Conservation (phyloP, 2,329 filamentous ascomycete genomes). For the Penicillium expansum region DNA sequence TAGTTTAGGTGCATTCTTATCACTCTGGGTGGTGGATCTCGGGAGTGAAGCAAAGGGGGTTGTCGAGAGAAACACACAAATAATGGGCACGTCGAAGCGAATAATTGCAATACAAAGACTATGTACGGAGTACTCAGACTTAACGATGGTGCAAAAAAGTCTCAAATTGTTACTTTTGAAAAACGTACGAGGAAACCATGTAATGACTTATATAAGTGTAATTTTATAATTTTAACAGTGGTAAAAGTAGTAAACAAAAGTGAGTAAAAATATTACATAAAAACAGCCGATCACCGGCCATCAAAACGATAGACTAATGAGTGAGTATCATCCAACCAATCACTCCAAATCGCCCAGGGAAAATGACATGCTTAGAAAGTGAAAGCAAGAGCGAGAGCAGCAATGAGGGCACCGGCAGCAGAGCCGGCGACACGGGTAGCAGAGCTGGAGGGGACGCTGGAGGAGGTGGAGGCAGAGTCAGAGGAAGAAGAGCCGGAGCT, state of each 20-base stretch:
- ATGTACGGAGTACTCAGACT: too few relatives aligned
- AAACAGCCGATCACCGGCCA: conserved; percentile 5
- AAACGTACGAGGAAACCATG: background rate
- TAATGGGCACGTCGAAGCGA: background rate
- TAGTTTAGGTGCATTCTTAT: too few relatives aligned
- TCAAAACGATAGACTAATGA: conserved; percentile 2
- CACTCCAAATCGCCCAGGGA: conserved; percentile 12
- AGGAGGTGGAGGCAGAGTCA: conserved; percentile 9
- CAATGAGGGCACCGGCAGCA: conserved; percentile 19
- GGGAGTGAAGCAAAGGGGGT: too few relatives aligned
- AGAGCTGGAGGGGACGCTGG: conserved; percentile 16
- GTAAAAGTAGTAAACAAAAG: conserved; percentile 4
- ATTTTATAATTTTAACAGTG: background rate
- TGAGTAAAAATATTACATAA: conserved; percentile 11
- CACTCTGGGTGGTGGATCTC: too few relatives aligned
- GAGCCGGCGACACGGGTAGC: conserved; percentile 16
- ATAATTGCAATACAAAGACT: background rate
- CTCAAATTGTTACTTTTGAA: background rate
- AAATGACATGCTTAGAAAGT: conserved; percentile 18
- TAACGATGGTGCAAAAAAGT: background rate
- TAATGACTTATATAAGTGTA: background rate
- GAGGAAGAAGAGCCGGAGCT: conserved; percentile 13
- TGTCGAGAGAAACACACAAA: too few relatives aligned
- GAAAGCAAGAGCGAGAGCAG: conserved; percentile 21
- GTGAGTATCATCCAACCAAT: conserved; percentile 11